A percentile compares a stretch with the other conserved stretches of the same genome.
phyloP scores from a whole-genome alignment of 2,329 filamentous ascomycete genomes.

The Aspergillus sp. region DNA sequence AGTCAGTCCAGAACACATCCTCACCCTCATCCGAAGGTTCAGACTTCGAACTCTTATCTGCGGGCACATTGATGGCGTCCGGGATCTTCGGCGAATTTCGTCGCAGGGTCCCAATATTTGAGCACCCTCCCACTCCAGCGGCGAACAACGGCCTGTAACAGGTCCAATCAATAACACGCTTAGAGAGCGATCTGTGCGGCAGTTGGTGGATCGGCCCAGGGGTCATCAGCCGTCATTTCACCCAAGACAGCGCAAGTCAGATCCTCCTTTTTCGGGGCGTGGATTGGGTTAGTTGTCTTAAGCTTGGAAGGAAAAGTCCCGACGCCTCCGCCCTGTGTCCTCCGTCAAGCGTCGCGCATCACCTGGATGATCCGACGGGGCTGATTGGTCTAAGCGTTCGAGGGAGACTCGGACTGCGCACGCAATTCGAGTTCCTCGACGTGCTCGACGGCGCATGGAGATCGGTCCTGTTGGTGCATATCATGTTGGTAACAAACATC shows the following conservation, averaged over 20 bases:
- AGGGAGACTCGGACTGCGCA: too few species aligned
- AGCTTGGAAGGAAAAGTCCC: neutral
- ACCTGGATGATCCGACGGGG: neutral
- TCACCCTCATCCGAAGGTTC: neutral
- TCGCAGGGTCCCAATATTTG: constrained; percentile 23
- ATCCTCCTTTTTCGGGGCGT: neutral
- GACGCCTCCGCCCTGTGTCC: neutral
- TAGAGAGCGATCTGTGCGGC: constrained; percentile 16
- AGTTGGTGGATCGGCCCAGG: constrained; percentile 14
- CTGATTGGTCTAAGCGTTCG: constrained; percentile 13
- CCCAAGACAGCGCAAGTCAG: neutral
- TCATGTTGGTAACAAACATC: neutral
- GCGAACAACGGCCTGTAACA: constrained; percentile 22
- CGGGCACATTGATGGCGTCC: neutral
- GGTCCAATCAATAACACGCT: constrained; percentile 20
- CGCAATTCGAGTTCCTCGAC: too few species aligned
- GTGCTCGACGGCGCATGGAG: neutral
- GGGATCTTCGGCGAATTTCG: constrained; percentile 9
- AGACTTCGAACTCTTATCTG: neutral
- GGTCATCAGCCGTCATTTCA: constrained; percentile 7
- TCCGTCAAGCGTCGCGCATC: neutral
- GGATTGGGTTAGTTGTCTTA: neutral
- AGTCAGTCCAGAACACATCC: too few species aligned
- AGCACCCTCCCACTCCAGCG: constrained; percentile 13
- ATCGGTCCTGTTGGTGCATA: neutral